phyloP scores from a whole-genome alignment of 164 flowering plant genomes.

The Dillenia suffruticosa region DNA sequence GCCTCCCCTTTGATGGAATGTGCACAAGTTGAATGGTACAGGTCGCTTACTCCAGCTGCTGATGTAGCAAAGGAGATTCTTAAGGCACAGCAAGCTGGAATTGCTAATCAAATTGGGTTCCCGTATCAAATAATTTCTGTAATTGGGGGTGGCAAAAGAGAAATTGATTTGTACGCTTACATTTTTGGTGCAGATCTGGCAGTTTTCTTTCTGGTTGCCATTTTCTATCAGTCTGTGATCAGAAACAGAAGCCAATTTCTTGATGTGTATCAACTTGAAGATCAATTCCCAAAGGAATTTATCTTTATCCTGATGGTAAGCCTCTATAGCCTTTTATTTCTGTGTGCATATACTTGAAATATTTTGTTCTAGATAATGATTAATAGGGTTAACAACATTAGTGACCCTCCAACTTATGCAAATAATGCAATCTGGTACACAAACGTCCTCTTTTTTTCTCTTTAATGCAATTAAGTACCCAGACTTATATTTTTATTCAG shows the following conservation, averaged over 20 bases:
- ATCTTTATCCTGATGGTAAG: constrained; percentile 84
- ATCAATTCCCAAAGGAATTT: constrained; percentile 94
- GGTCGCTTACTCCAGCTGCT: constrained; percentile 83
- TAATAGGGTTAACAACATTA: too few relatives aligned
- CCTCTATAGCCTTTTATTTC: not conserved
- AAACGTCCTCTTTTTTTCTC: too few relatives aligned
- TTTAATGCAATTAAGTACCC: too few relatives aligned
- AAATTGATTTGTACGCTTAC: constrained; percentile 96
- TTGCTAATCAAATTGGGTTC: constrained; percentile 65
- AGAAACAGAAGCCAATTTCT: constrained; percentile 85
- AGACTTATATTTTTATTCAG: too few relatives aligned
- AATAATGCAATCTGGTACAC: too few relatives aligned
- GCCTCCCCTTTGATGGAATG: constrained; percentile 62
- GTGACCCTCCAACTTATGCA: too few relatives aligned
- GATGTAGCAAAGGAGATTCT: constrained; percentile 86
- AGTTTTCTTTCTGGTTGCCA: constrained; percentile 89
- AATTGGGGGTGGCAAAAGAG: constrained; percentile 93
- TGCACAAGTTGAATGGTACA: constrained; percentile 51
- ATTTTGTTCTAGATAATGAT: too few relatives aligned
- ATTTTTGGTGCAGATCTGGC: constrained; percentile 87
- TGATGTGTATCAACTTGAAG: constrained; percentile 96
- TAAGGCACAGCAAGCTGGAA: constrained; percentile 43
- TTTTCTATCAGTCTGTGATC: constrained; percentile 84
- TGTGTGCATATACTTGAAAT: too few relatives aligned
- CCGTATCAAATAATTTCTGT: constrained; percentile 81